These are phyloP conservation scores for Ascoidea rubescens DNA, from an alignment of 805 yeast genomes.

Conservation along the genomic window DNA sequence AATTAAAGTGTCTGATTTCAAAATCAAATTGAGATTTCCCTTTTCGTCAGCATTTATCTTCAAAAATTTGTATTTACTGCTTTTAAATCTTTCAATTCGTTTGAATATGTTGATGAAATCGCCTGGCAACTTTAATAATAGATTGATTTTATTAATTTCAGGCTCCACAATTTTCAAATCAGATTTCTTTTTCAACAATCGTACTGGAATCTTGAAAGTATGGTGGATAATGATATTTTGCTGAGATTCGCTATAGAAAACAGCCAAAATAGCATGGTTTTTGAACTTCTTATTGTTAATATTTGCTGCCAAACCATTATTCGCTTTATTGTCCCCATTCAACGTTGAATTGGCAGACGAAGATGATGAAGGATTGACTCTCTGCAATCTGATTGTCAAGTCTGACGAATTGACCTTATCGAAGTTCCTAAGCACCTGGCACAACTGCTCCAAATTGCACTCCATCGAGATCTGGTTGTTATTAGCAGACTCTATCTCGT, in stretches of 20 bases:
- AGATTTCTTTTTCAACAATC: constrained; percentile 39
- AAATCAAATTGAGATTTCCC: constrained; percentile 36
- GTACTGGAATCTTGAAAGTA: constrained; percentile 58
- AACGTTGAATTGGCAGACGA: background rate
- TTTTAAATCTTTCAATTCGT: constrained; percentile 53
- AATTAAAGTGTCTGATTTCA: constrained; percentile 36
- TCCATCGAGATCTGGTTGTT: constrained; percentile 47
- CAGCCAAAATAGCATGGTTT: constrained; percentile 36
- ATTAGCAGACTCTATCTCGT: constrained; percentile 36
- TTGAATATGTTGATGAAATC: constrained; percentile 40
- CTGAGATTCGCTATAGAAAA: constrained; percentile 37
- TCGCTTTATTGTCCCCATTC: constrained; percentile 10
- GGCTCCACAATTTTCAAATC: constrained; percentile 52
- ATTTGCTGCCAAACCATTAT: background rate
- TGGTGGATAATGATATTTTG: constrained; percentile 37
- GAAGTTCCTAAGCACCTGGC: constrained; percentile 41
- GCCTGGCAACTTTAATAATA: constrained; percentile 32
- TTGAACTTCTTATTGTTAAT: constrained; percentile 15
- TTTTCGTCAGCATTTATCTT: constrained; percentile 33
- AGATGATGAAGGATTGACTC: constrained; percentile 11
- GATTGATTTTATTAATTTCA: constrained; percentile 35
- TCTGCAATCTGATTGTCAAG: constrained; percentile 36
- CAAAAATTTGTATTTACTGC: constrained; percentile 26
- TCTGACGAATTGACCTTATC: constrained; percentile 39
- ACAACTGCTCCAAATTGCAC: constrained; percentile 44